phyloP scores from a whole-genome alignment of 768 basidiomycete genomes.

The Rhodotorula taiwanensis region DNA sequence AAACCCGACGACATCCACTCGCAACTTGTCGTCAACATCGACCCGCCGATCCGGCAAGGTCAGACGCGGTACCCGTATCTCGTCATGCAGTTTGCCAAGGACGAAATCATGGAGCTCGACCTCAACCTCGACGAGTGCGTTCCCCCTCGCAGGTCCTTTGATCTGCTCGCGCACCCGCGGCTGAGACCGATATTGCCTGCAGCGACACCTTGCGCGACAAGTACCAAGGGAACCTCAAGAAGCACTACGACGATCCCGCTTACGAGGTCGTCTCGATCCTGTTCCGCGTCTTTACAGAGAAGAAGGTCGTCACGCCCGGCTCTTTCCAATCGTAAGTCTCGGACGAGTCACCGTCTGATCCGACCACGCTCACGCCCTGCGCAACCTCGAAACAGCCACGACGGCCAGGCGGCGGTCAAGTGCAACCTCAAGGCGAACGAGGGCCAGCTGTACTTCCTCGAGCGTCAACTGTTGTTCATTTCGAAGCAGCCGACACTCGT shows the following conservation, averaged over 20 bases:
- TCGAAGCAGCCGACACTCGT: conserved; percentile 89
- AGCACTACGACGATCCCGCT: conserved; percentile 89
- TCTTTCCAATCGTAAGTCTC: conserved; percentile 62
- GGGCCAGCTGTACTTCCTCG: conserved; percentile 95
- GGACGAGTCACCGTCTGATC: no score
- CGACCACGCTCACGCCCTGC: conserved; percentile 1
- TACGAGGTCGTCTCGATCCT: conserved; percentile 91
- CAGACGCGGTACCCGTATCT: conserved; percentile 96
- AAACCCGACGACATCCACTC: conserved; percentile 90
- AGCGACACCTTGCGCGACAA: conserved; percentile 49
- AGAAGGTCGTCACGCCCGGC: conserved; percentile 83
- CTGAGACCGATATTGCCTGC: conserved; percentile 4
- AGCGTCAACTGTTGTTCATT: conserved; percentile 96
- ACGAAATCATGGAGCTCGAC: conserved; percentile 94
- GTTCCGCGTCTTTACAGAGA: conserved; percentile 80
- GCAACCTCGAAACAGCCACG: conserved; percentile 55
- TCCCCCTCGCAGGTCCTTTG: conserved; percentile 42
- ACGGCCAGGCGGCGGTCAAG: conserved; percentile 90
- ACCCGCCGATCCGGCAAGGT: conserved; percentile 90
- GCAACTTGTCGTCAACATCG: conserved; percentile 87
- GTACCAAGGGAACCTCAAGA: conserved; percentile 67
- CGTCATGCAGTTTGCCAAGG: conserved; percentile 95
- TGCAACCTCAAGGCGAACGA: conserved; percentile 94
- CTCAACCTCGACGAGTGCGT: conserved; percentile 73
- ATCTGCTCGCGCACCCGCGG: not conserved